Base-by-base conservation (phyloP, 768 basidiomycete genomes). In the Rhodotorula kratochvilovae region DNA sequence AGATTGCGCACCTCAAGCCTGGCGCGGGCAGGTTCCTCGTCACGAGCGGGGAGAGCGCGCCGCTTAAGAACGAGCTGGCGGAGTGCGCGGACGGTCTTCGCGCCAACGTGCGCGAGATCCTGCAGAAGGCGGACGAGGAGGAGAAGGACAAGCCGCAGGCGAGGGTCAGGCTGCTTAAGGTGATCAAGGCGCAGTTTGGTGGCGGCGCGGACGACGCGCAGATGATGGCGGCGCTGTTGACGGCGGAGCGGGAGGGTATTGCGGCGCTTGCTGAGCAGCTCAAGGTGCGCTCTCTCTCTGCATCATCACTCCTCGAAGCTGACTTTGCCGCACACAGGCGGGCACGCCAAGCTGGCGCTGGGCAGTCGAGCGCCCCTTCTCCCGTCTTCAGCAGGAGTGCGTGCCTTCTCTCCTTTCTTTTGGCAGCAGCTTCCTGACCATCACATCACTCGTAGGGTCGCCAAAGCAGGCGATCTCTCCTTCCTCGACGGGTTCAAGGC, bases 1-100 rank as follows among this genome's bases (percentile, higher is more conserved):
- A 53, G 25, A 2, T 65, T 10, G 3, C 19, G 4, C 27, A 45
- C 21, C 59, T 70, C 19, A 65, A 66, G 36, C 63, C 69, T 5
- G 63, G 58, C 12, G 59, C 69, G 27, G 63, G 69, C 7, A 2
- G 39, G 0, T 65, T 70, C 63, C 42, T 70, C 58, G 59, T 70
- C 33, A 61, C 69, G 27, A 57, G 8, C 13, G 25, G 19, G 13
- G 57, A 70, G 33, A 29, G 29, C 15, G 13, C 15, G 31, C 31
- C 55, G 23, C 31, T 55, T 31, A 36, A 65, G 8, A 5, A 7
- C 12, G 31, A 55, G n/a, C 63, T 70, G 27, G 58, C 51, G 2
- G 43, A 2, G 4, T 27, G 25, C 45, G 63, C 59, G 4, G 17
- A 31, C 1, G 1, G 13, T n/a, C 45, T 65, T 51, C 23, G 36